A percentile compares a stretch with the other conserved stretches of the same genome.
These are phyloP conservation scores for Penicillium freii DNA, from an alignment of 2,329 filamentous ascomycete species.

Conservation along the genomic window DNA sequence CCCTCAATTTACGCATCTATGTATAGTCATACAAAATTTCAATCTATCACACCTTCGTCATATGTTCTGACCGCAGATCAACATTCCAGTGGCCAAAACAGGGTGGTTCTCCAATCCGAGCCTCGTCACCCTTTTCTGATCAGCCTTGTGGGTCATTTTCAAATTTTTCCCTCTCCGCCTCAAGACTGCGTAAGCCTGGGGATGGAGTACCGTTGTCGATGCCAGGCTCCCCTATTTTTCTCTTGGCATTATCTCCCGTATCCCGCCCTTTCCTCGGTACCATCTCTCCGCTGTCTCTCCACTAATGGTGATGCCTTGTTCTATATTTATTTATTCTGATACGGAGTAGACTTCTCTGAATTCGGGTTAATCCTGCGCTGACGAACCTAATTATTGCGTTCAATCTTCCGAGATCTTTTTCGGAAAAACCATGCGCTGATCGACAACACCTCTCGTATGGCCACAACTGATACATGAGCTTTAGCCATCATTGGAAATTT, in stretches of 20 bases:
- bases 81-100: constrained; percentile 5
- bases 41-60: background rate
- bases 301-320: constrained; percentile 2
- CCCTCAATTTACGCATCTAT: background rate
- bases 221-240: constrained; percentile 7
- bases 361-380: background rate
- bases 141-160: constrained; percentile 10
- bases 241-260: constrained; percentile 6
- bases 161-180: constrained; percentile 4
- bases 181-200: constrained; percentile 1
- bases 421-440: background rate
- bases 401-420: background rate
- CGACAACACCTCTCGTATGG: background rate
- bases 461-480: background rate
- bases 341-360: background rate
- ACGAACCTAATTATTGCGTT: background rate
- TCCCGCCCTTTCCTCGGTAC: background rate
- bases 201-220: background rate
- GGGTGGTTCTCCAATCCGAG: background rate
- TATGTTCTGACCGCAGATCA: constrained; percentile 7
- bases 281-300: background rate
- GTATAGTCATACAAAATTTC: background rate
- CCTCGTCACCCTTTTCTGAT: constrained; percentile 8
- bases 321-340: constrained; percentile 2
- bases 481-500: background rate